Evolutionary conservation across 257 asterid species (phyloP).

Genomic region (Cynanchum wilfordii): DNA sequence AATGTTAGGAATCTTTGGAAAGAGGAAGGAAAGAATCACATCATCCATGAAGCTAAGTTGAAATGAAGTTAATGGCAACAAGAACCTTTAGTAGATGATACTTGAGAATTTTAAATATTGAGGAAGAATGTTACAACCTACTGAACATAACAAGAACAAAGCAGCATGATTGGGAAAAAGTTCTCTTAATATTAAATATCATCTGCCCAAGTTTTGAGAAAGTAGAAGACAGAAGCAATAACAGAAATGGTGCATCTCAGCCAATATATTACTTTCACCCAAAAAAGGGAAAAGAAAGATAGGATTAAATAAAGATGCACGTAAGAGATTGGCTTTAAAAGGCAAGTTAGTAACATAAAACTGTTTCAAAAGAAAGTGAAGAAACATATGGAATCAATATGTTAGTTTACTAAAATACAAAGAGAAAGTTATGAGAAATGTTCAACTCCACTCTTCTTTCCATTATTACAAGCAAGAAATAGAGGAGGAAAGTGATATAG

Average conservation of each 20-base stretch:
- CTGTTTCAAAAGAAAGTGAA: background rate
- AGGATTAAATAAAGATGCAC: background rate
- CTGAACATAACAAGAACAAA: background rate
- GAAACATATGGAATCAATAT: background rate
- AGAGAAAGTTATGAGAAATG: background rate
- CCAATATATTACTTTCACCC: background rate
- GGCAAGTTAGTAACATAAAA: background rate
- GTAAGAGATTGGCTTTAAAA: background rate
- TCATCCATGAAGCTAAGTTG: background rate
- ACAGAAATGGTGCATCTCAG: background rate
- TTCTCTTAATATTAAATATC: background rate
- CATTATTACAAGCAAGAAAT: background rate
- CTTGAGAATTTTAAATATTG: background rate
- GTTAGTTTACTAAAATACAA: background rate
- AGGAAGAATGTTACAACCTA: background rate
- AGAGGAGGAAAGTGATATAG: background rate
- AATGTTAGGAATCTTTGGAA: background rate
- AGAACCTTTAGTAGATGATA: background rate
- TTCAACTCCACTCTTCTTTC: background rate
- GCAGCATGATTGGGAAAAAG: background rate
- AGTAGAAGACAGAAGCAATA: background rate
- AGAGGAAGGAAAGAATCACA: background rate
- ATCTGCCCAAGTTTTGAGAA: background rate
- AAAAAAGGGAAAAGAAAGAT: too few species aligned
- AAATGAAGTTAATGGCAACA: background rate